phyloP scores from a whole-genome alignment of 2,329 filamentous ascomycete species.

The Aspergillus ochraceoroseus region DNA sequence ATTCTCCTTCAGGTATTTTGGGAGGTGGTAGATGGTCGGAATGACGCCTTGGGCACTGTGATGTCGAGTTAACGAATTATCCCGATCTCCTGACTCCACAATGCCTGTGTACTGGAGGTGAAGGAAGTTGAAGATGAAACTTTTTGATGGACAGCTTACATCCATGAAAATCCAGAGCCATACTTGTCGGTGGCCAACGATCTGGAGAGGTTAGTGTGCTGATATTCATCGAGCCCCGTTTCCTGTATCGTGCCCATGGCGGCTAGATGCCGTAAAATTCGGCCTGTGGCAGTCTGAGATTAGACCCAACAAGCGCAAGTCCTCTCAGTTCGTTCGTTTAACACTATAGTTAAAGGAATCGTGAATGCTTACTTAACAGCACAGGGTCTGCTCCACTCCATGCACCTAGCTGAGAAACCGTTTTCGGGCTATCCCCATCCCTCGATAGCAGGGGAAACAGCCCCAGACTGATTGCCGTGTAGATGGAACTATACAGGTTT shows the following conservation, averaged over 20 bases:
- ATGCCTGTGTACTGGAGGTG: not conserved
- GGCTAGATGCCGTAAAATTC: conserved; percentile 35
- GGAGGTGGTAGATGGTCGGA: no score
- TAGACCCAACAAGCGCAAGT: no score
- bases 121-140: no score
- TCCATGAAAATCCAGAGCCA: conserved; percentile 25
- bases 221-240: conserved; percentile 32
- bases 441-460: conserved; percentile 24
- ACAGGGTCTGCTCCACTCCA: conserved; percentile 19
- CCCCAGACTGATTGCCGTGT: no score
- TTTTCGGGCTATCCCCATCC: conserved; percentile 23
- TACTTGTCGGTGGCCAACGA: conserved; percentile 25
- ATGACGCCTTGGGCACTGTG: conserved; percentile 21
- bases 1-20: conserved; percentile 25
- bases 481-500: no score
- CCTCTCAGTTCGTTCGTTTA: not conserved
- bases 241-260: conserved; percentile 36
- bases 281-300: no score
- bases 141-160: no score
- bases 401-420: conserved; percentile 19
- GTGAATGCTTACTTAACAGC: conserved; percentile 20
- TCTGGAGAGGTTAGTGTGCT: conserved; percentile 31
- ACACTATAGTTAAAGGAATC: not conserved
- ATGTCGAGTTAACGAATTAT: no score
- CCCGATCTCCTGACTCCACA: no score